Evolutionary conservation across 768 basidiomycete genomes (phyloP).

Genomic region (Leucocoprinus leucothites): DNA sequence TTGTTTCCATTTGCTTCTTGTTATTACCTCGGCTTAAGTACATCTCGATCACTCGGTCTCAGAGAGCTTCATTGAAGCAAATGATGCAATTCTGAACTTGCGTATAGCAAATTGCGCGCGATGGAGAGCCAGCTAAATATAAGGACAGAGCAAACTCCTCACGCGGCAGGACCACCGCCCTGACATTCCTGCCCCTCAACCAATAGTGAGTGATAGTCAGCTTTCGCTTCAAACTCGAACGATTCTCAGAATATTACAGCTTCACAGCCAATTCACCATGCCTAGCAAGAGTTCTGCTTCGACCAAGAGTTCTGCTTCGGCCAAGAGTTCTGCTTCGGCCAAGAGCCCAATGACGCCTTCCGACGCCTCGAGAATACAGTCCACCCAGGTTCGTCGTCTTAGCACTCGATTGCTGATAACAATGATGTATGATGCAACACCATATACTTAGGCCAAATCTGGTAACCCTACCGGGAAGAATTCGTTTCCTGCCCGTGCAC

Average conservation of each 20-base stretch:
- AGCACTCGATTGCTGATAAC: no score
- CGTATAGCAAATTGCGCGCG: conserved; percentile 4
- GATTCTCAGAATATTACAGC: neutral
- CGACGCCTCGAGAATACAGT: conserved; percentile 6
- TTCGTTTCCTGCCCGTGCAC: neutral
- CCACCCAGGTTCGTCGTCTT: conserved; percentile 5
- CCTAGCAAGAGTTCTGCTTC: neutral
- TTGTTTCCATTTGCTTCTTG: neutral
- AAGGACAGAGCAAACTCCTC: neutral
- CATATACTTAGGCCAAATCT: neutral
- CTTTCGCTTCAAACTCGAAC: neutral
- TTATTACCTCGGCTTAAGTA: neutral
- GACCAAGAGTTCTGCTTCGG: neutral
- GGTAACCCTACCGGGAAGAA: conserved; percentile 1
- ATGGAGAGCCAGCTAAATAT: neutral
- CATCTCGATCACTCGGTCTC: neutral
- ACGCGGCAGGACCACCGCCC: neutral
- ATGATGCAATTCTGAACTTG: neutral
- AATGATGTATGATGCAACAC: no score
- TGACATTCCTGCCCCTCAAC: neutral
- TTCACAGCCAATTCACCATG: neutral
- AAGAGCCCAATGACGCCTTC: neutral
- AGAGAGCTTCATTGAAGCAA: neutral
- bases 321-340: neutral
- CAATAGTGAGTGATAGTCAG: neutral